Percentiles rank a stretch among this genome's conserved stretches.
These are phyloP conservation scores for Fomitopsis schrenkii DNA, from an alignment of 1,284 basidiomycete species.

Conservation along the genomic window DNA sequence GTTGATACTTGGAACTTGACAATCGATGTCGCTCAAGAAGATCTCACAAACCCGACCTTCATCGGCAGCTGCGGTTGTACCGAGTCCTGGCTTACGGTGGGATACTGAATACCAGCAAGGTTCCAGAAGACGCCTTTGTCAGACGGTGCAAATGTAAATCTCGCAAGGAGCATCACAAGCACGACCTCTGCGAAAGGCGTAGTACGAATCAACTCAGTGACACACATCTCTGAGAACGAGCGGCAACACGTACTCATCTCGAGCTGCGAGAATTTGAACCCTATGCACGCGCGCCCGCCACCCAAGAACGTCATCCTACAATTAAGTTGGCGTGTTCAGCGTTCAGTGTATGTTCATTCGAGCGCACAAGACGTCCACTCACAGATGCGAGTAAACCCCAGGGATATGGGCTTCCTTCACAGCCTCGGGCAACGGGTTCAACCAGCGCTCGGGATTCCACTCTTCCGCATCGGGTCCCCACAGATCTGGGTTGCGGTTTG, in stretches of 20 bases:
- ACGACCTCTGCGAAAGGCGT: constrained; percentile 8
- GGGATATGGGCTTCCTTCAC: constrained; percentile 13
- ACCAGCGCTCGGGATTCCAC: constrained; percentile 5
- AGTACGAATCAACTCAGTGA: too few relatives aligned
- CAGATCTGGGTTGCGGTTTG: constrained; percentile 32
- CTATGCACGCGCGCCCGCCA: constrained; percentile 19
- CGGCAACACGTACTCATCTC: constrained; percentile 12
- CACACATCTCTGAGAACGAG: too few relatives aligned
- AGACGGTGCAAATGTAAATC: constrained; percentile 11
- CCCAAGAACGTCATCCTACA: constrained; percentile 20
- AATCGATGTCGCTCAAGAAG: too few relatives aligned
- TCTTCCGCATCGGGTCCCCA: constrained; percentile 11
- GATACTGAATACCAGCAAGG: constrained; percentile 14
- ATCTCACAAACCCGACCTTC: too few relatives aligned
- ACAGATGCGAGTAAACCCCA: constrained; percentile 18
- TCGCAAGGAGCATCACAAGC: constrained; percentile 8
- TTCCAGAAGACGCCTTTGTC: constrained; percentile 21
- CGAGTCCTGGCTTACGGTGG: too few relatives aligned
- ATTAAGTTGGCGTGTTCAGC: background rate
- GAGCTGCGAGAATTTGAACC: constrained; percentile 15
- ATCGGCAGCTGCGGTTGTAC: too few relatives aligned
- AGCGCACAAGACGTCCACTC: background rate
- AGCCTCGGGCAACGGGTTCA: constrained; percentile 12
- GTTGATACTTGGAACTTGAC: too few relatives aligned
- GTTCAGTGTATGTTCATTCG: background rate